Conservation (phyloP, 768 basidiomycete species). For the Tylopilus sp. region DNA sequence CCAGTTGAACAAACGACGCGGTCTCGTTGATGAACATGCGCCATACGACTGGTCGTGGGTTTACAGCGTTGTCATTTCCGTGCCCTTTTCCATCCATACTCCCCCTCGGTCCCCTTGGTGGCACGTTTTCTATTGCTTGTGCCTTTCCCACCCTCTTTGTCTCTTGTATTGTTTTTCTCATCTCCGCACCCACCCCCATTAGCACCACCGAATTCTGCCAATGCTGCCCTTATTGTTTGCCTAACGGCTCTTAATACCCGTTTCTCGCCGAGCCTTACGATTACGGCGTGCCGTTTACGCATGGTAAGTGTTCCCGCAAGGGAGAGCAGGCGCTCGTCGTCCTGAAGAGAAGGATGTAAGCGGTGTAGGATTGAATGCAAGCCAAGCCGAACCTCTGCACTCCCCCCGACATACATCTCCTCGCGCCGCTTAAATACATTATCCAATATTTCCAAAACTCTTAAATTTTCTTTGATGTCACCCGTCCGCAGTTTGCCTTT, state of each 20-base stretch:
- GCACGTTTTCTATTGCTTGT: constrained; percentile 15
- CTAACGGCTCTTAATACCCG: constrained; percentile 45
- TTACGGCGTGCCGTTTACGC: constrained; percentile 57
- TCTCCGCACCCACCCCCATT: background rate
- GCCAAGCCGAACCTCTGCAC: constrained; percentile 39
- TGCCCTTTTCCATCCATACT: constrained; percentile 17
- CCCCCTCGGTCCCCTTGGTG: background rate
- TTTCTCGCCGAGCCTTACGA: constrained; percentile 82
- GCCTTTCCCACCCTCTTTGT: background rate
- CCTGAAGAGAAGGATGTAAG: constrained; percentile 31
- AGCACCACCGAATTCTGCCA: constrained; percentile 1
- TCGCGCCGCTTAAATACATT: constrained; percentile 48
- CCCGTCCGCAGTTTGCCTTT: constrained; percentile 48
- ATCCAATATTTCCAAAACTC: constrained; percentile 44
- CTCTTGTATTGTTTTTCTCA: constrained; percentile 1
- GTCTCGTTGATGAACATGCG: background rate
- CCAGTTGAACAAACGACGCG: background rate
- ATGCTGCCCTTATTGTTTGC: constrained; percentile 7
- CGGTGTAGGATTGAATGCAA: background rate
- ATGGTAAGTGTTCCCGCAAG: constrained; percentile 26
- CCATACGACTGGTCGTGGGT: background rate
- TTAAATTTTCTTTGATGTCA: constrained; percentile 3
- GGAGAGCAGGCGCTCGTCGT: constrained; percentile 45
- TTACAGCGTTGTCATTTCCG: constrained; percentile 10
- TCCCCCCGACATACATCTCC: constrained; percentile 37